These are phyloP conservation scores for Paraphoma chrysanthemicola DNA, from an alignment of 2,329 filamentous ascomycete species.

Conservation along the genomic window DNA sequence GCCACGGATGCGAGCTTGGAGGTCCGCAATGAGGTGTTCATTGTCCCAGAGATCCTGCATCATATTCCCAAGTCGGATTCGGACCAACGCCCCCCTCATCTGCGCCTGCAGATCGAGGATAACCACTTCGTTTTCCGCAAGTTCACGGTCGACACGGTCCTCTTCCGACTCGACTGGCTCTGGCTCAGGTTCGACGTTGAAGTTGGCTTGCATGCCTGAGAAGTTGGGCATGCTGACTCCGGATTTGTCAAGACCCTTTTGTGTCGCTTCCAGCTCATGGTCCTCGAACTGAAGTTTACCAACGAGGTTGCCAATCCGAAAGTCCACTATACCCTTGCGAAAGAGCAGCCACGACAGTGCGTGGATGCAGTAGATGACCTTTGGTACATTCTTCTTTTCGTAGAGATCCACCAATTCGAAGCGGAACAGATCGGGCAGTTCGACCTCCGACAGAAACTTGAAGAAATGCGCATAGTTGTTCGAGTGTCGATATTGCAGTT, in stretches of 20 bases:
- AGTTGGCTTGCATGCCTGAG: slow-evolving; percentile 94
- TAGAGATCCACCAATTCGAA: slow-evolving; percentile 98
- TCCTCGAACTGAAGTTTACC: slow-evolving; percentile 97
- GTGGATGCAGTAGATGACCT: slow-evolving; percentile 98
- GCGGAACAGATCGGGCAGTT: slow-evolving; percentile 92
- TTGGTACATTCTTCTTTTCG: slow-evolving; percentile 99
- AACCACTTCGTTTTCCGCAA: slow-evolving; percentile 74
- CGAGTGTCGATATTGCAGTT: slow-evolving; percentile 91
- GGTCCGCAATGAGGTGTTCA: slow-evolving; percentile 77
- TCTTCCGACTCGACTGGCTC: slow-evolving; percentile 84
- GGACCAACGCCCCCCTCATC: slow-evolving; percentile 78
- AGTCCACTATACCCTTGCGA: slow-evolving; percentile 91
- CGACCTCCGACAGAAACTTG: slow-evolving; percentile 87
- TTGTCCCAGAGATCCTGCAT: slow-evolving; percentile 93
- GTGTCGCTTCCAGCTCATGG: slow-evolving; percentile 94
- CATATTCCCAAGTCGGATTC: slow-evolving; percentile 76
- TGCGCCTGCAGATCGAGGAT: slow-evolving; percentile 87
- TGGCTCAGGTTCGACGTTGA: slow-evolving; percentile 84
- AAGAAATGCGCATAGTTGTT: slow-evolving; percentile 99
- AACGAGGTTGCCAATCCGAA: slow-evolving; percentile 94
- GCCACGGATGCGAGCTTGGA: slow-evolving; percentile 87
- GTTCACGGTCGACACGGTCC: slow-evolving; percentile 81
- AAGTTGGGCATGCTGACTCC: slow-evolving; percentile 97
- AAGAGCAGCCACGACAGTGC: slow-evolving; percentile 97
- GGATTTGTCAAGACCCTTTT: slow-evolving; percentile 94